Base-by-base conservation (phyloP, 371 early-diverging fungal species). In the Mortierella sp. region DNA sequence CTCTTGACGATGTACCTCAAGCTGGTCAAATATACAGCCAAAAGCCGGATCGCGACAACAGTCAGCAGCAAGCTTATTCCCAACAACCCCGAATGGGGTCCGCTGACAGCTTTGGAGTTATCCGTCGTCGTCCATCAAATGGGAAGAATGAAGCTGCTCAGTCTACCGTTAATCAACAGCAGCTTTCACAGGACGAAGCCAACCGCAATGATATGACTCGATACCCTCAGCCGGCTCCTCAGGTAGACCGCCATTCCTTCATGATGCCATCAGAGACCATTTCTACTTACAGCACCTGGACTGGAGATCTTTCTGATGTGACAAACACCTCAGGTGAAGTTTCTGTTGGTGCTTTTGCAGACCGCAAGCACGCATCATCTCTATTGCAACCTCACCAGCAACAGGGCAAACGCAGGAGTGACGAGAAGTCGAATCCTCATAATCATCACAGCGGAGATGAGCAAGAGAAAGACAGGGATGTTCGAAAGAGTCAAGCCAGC, bases 241-340 rank as follows among this genome's bases (percentile, higher is more conserved):
- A 73, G 21, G 0, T 74, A 3, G 81, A 72, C 41, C 75, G 81
- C 1, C 81, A 80, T 41, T 80, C 81, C 4, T 75, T 80, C 38
- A 72, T 80, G 69, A 71, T 71, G 68, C 71, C 74, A 6, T 78
- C 80, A 1, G 80, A 80, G 21, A 58, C 48, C 15, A 57, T 70
- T n/a, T 74, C 74, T 24, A 36, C 69, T 0, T 72, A 74, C 60
- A 79, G 65, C n/a, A 75, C 75, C 0, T 80, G 81, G 81, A 80
- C 81, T 4, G 81, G 75, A 2, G 75, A 80, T 13, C 81, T 80
- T 4, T 80, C 81, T 11, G 81, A 80, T 55, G 81, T 80, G 59
- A 80, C 81, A 7, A 71, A 70, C 8, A 80, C 81, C 28, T 80
- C 81, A 13, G 81, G 81, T 1, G 81, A 80, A 36, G 81, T 80